phyloP scores from a whole-genome alignment of 805 yeast genomes.

The Kodamaea leandrae region DNA sequence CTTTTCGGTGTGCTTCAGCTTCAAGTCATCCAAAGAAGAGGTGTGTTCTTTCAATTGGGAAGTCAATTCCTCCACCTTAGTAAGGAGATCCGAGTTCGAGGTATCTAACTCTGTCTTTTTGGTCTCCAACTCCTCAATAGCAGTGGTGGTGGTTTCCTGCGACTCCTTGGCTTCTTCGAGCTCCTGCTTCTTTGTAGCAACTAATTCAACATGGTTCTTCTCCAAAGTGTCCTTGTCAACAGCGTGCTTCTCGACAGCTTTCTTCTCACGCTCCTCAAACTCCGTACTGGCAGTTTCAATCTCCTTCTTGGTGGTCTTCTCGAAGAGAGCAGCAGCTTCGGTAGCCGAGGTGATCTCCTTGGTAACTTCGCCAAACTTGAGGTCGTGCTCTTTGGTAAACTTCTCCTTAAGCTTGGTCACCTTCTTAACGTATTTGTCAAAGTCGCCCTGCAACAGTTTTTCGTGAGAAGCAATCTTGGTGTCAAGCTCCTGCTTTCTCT shows the following conservation, averaged over 20 bases:
- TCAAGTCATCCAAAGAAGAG: slow-evolving; percentile 29
- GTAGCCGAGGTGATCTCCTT: slow-evolving; percentile 27
- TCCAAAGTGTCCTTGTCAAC: slow-evolving; percentile 42
- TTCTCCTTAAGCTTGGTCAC: slow-evolving; percentile 36
- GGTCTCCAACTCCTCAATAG: slow-evolving; percentile 44
- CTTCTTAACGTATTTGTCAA: slow-evolving; percentile 36
- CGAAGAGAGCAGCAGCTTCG: slow-evolving; percentile 35
- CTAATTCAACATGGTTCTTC: slow-evolving; percentile 44
- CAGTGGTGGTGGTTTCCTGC: slow-evolving; percentile 42
- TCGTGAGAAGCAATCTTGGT: slow-evolving; percentile 36
- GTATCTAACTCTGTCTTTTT: slow-evolving; percentile 41
- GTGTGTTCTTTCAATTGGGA: slow-evolving; percentile 41
- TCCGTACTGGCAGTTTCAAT: slow-evolving; percentile 46
- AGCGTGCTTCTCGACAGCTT: slow-evolving; percentile 46
- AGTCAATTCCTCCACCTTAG: slow-evolving; percentile 42
- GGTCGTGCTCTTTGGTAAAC: slow-evolving; percentile 42
- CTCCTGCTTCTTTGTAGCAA: slow-evolving; percentile 44
- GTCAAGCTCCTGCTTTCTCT: slow-evolving; percentile 37
- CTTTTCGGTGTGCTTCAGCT: slow-evolving; percentile 30
- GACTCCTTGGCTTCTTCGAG: slow-evolving; percentile 40
- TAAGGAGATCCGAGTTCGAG: slow-evolving; percentile 35
- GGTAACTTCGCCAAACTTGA: slow-evolving; percentile 24
- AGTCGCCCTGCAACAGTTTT: slow-evolving; percentile 33
- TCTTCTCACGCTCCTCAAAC: slow-evolving; percentile 44
- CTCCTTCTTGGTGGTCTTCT: slow-evolving; percentile 38